Evolutionary conservation across 352 stramenopile species (phyloP).

Genomic region (Phytophthora lateralis): DNA sequence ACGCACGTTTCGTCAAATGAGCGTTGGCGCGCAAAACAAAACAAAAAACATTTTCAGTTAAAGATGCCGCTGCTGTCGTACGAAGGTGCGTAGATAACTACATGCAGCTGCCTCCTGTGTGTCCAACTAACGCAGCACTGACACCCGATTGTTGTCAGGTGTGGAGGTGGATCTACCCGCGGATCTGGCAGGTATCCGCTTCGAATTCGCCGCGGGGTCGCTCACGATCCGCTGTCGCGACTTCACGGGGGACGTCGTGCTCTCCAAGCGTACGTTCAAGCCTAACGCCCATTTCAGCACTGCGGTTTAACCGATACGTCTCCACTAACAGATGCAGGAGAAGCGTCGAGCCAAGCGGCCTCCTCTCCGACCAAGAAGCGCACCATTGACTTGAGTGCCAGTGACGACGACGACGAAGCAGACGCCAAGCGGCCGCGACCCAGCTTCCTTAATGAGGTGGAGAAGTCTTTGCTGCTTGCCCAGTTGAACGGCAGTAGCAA

Average conservation of each 20-base stretch:
- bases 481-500: constrained; percentile 42
- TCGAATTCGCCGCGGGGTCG: constrained; percentile 59
- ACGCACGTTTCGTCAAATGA: constrained; percentile 6
- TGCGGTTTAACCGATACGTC: neutral
- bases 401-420: constrained; percentile 44
- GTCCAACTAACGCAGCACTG: neutral
- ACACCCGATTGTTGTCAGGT: constrained; percentile 29
- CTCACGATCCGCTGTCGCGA: constrained; percentile 74
- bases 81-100: constrained; percentile 48
- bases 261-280: constrained; percentile 51
- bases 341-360: constrained; percentile 5
- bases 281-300: neutral
- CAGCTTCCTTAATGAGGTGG: constrained; percentile 65
- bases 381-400: constrained; percentile 43
- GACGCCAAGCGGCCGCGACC: constrained; percentile 52
- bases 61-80: constrained; percentile 76
- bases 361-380: constrained; percentile 55
- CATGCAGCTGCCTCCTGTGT: neutral
- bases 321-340: constrained; percentile 13
- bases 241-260: constrained; percentile 76
- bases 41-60: too few relatives aligned
- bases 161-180: constrained; percentile 76
- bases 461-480: constrained; percentile 64
- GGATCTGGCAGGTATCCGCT: constrained; percentile 64
- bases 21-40: neutral